A percentile compares a stretch with the other conserved stretches of the same genome.
These are phyloP conservation scores for Scheffersomyces parashehatae DNA, from an alignment of 1,139 yeast genomes.

Conservation along the genomic window DNA sequence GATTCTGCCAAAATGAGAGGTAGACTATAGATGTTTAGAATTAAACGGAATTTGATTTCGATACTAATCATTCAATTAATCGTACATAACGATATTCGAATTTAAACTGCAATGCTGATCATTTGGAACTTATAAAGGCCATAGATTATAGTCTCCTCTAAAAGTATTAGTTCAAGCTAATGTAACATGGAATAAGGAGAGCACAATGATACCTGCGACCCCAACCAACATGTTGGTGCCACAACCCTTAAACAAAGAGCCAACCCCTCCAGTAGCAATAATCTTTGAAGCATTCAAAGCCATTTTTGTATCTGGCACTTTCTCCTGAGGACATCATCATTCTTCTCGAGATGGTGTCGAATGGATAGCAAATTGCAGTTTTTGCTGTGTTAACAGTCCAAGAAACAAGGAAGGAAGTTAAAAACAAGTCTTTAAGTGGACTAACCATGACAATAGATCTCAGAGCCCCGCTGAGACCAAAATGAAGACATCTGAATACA, in stretches of 20 bases:
- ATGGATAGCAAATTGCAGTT: conserved; percentile 78
- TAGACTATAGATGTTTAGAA: too few species aligned
- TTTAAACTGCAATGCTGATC: too few species aligned
- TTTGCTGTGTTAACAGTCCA: conserved; percentile 81
- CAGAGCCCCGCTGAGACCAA: conserved; percentile 77
- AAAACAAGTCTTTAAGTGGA: conserved; percentile 67
- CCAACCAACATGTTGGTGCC: conserved; percentile 88
- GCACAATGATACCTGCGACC: conserved; percentile 87
- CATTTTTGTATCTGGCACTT: conserved; percentile 74
- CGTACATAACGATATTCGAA: conserved; percentile 46
- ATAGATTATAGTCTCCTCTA: too few species aligned
- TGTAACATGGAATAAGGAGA: conserved; percentile 34
- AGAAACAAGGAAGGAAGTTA: conserved; percentile 75
- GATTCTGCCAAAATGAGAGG: too few species aligned
- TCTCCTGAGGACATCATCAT: conserved; percentile 88
- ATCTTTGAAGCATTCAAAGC: conserved; percentile 74
- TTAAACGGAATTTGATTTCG: too few species aligned
- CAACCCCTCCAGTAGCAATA: conserved; percentile 71
- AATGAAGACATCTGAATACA: conserved; percentile 83
- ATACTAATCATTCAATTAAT: conserved; percentile 45
- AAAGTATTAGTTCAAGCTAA: too few species aligned
- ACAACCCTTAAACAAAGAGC: conserved; percentile 80
- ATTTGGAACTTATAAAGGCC: too few species aligned
- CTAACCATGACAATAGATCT: conserved; percentile 77
- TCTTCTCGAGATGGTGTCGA: conserved; percentile 83